Evolutionary conservation across 306 rosid species (phyloP).

Genomic region (Ziziphus jujuba): DNA sequence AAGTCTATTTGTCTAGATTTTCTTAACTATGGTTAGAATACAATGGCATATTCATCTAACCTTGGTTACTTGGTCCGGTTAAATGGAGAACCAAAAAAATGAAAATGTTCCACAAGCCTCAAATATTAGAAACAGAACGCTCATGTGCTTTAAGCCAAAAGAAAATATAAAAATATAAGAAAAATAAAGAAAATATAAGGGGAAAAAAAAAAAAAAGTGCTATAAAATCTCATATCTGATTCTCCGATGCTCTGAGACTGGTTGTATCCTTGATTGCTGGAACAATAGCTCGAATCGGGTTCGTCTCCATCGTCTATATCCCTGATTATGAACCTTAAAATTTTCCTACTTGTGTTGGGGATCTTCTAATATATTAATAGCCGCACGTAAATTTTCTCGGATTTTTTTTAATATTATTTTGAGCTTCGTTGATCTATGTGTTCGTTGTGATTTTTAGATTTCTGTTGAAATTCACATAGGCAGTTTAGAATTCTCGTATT

Average conservation of each 20-base stretch:
- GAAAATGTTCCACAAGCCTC: neutral
- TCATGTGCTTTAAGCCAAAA: conserved; percentile 12
- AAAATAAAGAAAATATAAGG: neutral
- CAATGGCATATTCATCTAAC: conserved; percentile 19
- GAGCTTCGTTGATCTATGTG: conserved; percentile 50
- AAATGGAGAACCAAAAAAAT: neutral
- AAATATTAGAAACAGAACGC: conserved; percentile 23
- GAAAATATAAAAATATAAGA: conserved; percentile 1
- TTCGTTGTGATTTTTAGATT: conserved; percentile 28
- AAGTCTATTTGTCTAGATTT: neutral
- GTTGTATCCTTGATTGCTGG: conserved; percentile 48
- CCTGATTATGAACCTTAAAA: conserved; percentile 20
- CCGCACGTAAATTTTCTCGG: conserved; percentile 24
- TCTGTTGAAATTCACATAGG: conserved; percentile 31
- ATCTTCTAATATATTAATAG: conserved; percentile 36
- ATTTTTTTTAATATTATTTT: conserved; percentile 14
- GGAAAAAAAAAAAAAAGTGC: conserved; percentile 1
- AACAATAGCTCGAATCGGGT: conserved; percentile 46
- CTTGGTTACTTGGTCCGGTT: conserved; percentile 30
- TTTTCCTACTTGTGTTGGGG: conserved; percentile 36
- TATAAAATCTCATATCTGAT: conserved; percentile 38
- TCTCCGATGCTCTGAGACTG: conserved; percentile 55
- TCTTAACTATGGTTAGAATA: conserved; percentile 27
- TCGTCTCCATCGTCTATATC: conserved; percentile 39
- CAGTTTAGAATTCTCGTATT: conserved; percentile 16